Base-by-base conservation (phyloP, 2,329 filamentous ascomycete species). In the Graphilbum sp. region DNA sequence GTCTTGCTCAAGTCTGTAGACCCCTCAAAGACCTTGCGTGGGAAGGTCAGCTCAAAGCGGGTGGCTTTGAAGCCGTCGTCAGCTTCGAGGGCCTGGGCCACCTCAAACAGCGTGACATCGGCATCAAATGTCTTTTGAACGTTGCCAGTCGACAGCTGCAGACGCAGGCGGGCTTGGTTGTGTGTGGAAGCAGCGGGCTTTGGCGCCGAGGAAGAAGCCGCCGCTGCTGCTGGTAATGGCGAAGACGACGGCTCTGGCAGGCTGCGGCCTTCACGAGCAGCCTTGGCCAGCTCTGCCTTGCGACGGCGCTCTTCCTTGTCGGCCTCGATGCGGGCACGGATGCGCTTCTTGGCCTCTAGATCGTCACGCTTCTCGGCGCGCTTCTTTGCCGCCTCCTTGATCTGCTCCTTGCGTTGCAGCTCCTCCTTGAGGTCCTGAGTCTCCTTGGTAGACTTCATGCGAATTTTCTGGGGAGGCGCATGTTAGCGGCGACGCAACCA, bases 291-390 rank as follows among this genome's bases (percentile, higher is more conserved):
- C 52, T 94, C 90, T 3, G 84, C 79, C 56, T 90, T 93, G 46
- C 79, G 69, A 46, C 82, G 77, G 38, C 90, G 76, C 51, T 88
- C 86, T 49, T 84, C 81, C 65, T 92, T 95, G 62, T 96, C 87
- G 13, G 82, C 87, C 49, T 90, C 87, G 46, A 98, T 94, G 67
- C 87, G 87, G 40, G 85, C 87, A 60, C 86, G 79, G 56, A 95
- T 88, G 27, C 82, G 75, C 58, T 79, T 83, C 66, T 88, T 90
- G 11, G 85, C 88, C 32, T 85, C 84, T 9, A 79, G 57, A 38
- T 96, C 90, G 15, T 80, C 84, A 32, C 72, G 63, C 64, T 95
- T 95, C 63, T 98, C 90, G 51, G 79, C 73, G 39, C 79, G 77
- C 65, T 95, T 95, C 50, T 75, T 73, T 37, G 78, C 78, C 0